Percentiles rank a stretch among this genome's conserved stretches.
Evolutionary conservation across 768 basidiomycete genomes (phyloP).

Genomic region (Boletus tomentosulus): DNA sequence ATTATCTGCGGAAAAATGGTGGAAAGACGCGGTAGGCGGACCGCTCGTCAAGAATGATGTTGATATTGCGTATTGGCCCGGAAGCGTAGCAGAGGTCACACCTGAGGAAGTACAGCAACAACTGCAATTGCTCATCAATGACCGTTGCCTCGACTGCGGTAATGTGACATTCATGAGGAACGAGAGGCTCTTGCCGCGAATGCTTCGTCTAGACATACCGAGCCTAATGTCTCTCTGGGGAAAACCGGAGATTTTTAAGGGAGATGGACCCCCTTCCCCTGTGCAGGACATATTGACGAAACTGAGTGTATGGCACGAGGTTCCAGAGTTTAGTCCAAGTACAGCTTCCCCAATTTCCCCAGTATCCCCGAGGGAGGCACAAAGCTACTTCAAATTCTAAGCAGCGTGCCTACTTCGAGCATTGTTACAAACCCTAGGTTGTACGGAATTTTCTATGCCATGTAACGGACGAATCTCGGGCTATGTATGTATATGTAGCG

Average conservation of each 20-base stretch:
- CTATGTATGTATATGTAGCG: neutral
- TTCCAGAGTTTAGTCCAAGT: neutral
- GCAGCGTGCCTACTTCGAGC: neutral
- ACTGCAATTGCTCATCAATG: conserved; percentile 16
- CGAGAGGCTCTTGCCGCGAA: conserved; percentile 13
- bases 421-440: neutral
- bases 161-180: conserved; percentile 4
- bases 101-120: neutral
- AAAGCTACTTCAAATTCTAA: neutral
- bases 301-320: conserved; percentile 16
- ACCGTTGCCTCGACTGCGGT: conserved; percentile 21
- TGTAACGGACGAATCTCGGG: neutral
- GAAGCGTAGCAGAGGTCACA: neutral
- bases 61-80: conserved; percentile 10
- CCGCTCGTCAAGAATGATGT: conserved; percentile 2
- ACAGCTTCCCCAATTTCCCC: neutral
- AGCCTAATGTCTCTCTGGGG: conserved; percentile 8
- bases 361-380: neutral
- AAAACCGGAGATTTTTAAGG: conserved; percentile 4
- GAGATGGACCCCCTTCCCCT: neutral
- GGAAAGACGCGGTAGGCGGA: conserved; percentile 7
- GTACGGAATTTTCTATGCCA: neutral
- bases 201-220: conserved; percentile 12
- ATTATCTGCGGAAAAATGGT: conserved; percentile 20
- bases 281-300: conserved; percentile 19